Conservation (phyloP, 306 rosid species). For the Prunus kanzakura region DNA sequence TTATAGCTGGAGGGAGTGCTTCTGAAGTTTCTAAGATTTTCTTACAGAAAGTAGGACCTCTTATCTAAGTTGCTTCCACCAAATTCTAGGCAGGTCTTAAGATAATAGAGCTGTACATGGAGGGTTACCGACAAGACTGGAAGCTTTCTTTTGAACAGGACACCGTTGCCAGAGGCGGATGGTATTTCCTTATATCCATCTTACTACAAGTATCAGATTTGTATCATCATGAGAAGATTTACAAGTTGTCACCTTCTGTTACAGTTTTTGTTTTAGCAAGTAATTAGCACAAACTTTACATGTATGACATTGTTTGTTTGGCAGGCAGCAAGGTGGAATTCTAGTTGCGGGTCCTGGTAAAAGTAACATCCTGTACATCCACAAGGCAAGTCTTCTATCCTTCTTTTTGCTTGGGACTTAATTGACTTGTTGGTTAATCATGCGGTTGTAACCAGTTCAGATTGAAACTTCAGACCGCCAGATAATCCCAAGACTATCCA, state of each 20-base stretch:
- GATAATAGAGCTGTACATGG: no score
- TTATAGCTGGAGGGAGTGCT: neutral
- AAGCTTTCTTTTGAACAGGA: no score
- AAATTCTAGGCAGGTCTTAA: slow-evolving; percentile 66
- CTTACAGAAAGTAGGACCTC: neutral
- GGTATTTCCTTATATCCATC: neutral
- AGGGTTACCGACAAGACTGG: no score
- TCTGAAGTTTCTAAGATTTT: slow-evolving; percentile 13
- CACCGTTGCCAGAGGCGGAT: no score
- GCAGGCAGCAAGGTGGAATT: slow-evolving; percentile 95
- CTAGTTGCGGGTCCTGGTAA: slow-evolving; percentile 94
- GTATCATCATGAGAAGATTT: neutral
- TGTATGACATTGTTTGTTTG: slow-evolving; percentile 3
- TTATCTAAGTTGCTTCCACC: slow-evolving; percentile 25
- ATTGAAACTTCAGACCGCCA: neutral
- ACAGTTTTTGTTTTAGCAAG: neutral
- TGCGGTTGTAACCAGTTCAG: neutral
- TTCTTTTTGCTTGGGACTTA: neutral
- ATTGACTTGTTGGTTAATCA: neutral
- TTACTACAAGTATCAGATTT: neutral
- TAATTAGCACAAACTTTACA: no score
- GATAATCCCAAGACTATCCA: no score
- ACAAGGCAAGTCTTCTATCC: neutral
- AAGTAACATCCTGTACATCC: slow-evolving; percentile 48
- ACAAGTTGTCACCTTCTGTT: neutral